Evolutionary conservation across 805 yeast species (phyloP), one percentile per base, ranked within the genome.

Genomic region (Wickerhamomyces chaumierensis): DNA sequence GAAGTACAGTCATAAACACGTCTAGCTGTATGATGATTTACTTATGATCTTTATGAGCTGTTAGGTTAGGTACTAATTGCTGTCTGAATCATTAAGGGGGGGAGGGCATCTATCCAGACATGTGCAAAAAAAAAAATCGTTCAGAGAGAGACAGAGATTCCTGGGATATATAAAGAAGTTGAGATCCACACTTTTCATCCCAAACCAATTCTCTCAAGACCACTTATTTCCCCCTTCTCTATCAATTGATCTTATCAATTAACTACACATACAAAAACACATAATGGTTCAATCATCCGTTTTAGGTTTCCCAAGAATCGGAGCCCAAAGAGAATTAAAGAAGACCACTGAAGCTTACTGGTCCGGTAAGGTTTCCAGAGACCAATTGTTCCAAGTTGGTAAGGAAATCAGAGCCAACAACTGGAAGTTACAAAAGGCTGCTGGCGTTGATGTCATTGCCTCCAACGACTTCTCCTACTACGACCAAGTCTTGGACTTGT

Each of bases 271-370:
- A 15, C 36, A 31, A 39, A 29, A 19, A 16, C 31, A 20, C 37
- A 48, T 41, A 58, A 90, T 90, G 97, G 97, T 90, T 69, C 81
- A 81, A 69, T 90, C 97, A 49, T 78, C 96, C 62, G 94, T 92
- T 57, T 78, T 92, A 71, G 98, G 98, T 68, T 92, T 92, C 92
- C 98, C 98, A 72, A 92, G 98, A 76, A 92, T 90, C 62, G 98
- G 98, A 61, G 92, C 96, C 58, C 87, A 87, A 75, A 92, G 98
- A 79, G 98, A 92, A 75, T 81, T 92, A 68, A 92, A 92, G 75
- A 92, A 92, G 72, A 85, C 86, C 68, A 92, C 98, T 55, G 98
- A 92, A 74, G 83, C 95, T 64, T 92, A 92, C 90, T 92, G 98
- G 98, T 65, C 76, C 54, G 96, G 96, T 64, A 90, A 88, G 73